Evolutionary conservation across 768 basidiomycete species (phyloP), one percentile per base, ranked within the genome.

Genomic region (Phlegmacium glaucopus): DNA sequence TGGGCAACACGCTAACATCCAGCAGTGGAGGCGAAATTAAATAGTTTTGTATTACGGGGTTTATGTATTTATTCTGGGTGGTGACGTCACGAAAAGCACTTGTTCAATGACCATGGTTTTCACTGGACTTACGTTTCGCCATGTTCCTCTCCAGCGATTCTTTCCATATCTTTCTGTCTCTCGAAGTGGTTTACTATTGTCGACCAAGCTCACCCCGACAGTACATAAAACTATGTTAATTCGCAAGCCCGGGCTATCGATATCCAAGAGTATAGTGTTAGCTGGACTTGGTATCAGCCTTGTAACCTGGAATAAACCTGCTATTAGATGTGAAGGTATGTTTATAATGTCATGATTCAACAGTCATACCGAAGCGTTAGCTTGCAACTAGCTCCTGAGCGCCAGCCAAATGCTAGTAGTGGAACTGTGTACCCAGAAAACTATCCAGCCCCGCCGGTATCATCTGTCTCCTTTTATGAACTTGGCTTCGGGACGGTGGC

Each of bases 401-500:
- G 38, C 6, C 49, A 48, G 30, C 34, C 38, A 17, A 37, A 18
- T 22, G 22, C 22, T 5, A 22, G 22, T 5, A 22, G 22, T 17
- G 49, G 45, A 18, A 46, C 47, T 39, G 37, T 45, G 17, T 42
- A 58, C 28, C 44, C 47, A 25, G 50, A 43, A 26, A 52, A 56
- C 9, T 46, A 40, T 9, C 78, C 78, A 0, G 78, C 82, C 11
- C 83, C 77, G 3, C 87, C 87, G 2, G 55, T 67, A 38, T 93
- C 92, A n/a, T 76, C 81, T 1, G 72, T 96, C n/a, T 89, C 83
- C 45, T 48, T 82, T 15, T 86, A 86, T 59, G 86, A 95, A 55
- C 79, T 98, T 22, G 74, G 83, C 0, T 97, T 97, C 61, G 95
- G 95, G 9, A 90, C 92, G 4, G 83, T 89, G 0, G 80, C 84